A percentile compares a stretch with the other conserved stretches of the same genome.
Evolutionary conservation across 2,329 filamentous ascomycete genomes (phyloP).

Genomic region (Phaeosphaeriaceae sp.): DNA sequence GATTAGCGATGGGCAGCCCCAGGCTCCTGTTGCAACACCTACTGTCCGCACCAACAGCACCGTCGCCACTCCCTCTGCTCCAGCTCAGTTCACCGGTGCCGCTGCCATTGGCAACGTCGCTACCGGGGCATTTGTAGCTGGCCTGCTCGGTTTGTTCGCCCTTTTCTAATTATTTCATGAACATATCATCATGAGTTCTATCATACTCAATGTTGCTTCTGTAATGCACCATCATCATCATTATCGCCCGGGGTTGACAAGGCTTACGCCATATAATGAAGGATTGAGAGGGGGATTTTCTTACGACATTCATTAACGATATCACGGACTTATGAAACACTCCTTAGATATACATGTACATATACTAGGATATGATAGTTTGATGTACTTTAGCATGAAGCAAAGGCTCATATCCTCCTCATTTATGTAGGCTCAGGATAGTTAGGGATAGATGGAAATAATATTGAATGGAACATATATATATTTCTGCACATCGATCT

Average conservation of each 20-base stretch:
- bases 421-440: background rate
- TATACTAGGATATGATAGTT: constrained; percentile 2
- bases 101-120: constrained; percentile 28
- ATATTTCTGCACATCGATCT: background rate
- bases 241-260: constrained; percentile 1
- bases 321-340: constrained; percentile 14
- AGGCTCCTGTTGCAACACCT: constrained; percentile 14
- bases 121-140: constrained; percentile 35
- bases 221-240: too few species aligned
- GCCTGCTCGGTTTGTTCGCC: constrained; percentile 35
- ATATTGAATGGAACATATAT: constrained; percentile 1
- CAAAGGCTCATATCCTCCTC: background rate
- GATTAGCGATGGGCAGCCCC: constrained; percentile 34
- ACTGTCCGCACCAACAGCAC: constrained; percentile 13
- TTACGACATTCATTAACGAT: constrained; percentile 19
- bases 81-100: constrained; percentile 39
- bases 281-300: constrained; percentile 4
- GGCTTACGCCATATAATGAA: constrained; percentile 6
- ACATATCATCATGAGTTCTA: background rate
- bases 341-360: constrained; percentile 18
- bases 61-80: constrained; percentile 17
- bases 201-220: too few species aligned
- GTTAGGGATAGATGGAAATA: background rate
- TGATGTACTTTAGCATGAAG: constrained; percentile 3
- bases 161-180: constrained; percentile 34